These are phyloP conservation scores for Gracilaria caudata DNA, from an alignment of 23 red algal genomes.

Conservation along the genomic window DNA sequence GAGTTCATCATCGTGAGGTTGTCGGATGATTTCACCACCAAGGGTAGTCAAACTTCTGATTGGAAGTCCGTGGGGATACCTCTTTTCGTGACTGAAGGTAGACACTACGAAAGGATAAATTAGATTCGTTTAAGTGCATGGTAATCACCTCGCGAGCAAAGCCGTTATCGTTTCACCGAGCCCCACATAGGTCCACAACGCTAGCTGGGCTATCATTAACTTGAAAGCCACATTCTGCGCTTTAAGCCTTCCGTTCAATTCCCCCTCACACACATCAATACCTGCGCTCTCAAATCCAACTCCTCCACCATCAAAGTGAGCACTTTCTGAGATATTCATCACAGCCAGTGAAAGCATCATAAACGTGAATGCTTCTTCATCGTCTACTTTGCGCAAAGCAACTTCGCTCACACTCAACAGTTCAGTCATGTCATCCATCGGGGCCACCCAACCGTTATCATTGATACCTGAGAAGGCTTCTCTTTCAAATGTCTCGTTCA, in stretches of 20 bases:
- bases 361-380: conserved; percentile 36
- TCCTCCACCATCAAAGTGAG: conserved; percentile 6
- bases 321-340: neutral
- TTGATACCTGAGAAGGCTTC: neutral
- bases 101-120: no score
- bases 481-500: neutral
- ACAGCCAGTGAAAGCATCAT: conserved; percentile 34
- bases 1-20: no score
- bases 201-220: conserved; percentile 28
- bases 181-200: conserved; percentile 30
- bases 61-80: no score
- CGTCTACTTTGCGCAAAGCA: neutral
- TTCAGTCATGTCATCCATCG: neutral
- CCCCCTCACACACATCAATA: conserved; percentile 17
- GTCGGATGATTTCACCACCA: no score
- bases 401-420: neutral
- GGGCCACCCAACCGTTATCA: neutral
- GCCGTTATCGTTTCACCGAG: conserved; percentile 28
- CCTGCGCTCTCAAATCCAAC: conserved; percentile 24
- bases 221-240: conserved; percentile 37
- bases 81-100: no score
- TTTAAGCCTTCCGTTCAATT: conserved; percentile 46
- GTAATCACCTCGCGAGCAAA: conserved; percentile 30
- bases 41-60: no score
- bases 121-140: no score